Base-by-base conservation (phyloP, 2,329 filamentous ascomycete species). In the Ophiocordyceps camponoti-floridani region DNA sequence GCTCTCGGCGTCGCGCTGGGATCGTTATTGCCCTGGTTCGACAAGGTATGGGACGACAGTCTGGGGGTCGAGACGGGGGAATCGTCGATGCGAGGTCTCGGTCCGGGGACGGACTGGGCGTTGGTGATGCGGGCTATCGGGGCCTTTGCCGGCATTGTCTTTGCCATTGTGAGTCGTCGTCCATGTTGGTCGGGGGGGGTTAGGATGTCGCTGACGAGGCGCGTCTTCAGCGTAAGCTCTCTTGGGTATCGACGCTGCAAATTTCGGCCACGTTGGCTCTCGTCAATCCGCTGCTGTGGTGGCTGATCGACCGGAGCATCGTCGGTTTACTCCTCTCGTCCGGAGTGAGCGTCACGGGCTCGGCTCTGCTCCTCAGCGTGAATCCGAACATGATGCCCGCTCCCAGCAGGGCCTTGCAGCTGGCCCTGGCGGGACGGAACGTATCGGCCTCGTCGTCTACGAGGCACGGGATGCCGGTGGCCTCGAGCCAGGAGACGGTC, bases 241-340 rank as follows among this genome's bases (percentile, higher is more conserved):
- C 86, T 1, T 98, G 91, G 91, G 75, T 88, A 54, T 95, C 88
- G 9, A 91, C 87, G 1, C 76, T 94, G n/a, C 91, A 98, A 62
- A 79, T 93, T 18, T 93, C 88, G 1, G 63, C 93, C 26, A 91
- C 88, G 1, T 77, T 98, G 43, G 84, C 87, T 19, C 76, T 96
- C 47, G 85, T 83, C 18, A 96, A 96, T 58, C 89, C 91, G 1
- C 82, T 91, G 10, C 68, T 98, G 16, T 98, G 91, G 91, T 98
- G 94, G 63, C 70, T 96, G 23, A 83, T 98, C 56, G 91, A 98
- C 63, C 84, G 89, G 43, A 91, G 86, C 42, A 79, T 78, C 52
- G 75, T 87, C 0, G 91, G 91, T 4, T 82, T 96, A 52, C 65
- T 91, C 31, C 73, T 95, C 45, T 87, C 85, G 0, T 70, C 79